phyloP scores from a whole-genome alignment of 108 stramenopile genomes.

The Nannochloropsis oceanica region DNA sequence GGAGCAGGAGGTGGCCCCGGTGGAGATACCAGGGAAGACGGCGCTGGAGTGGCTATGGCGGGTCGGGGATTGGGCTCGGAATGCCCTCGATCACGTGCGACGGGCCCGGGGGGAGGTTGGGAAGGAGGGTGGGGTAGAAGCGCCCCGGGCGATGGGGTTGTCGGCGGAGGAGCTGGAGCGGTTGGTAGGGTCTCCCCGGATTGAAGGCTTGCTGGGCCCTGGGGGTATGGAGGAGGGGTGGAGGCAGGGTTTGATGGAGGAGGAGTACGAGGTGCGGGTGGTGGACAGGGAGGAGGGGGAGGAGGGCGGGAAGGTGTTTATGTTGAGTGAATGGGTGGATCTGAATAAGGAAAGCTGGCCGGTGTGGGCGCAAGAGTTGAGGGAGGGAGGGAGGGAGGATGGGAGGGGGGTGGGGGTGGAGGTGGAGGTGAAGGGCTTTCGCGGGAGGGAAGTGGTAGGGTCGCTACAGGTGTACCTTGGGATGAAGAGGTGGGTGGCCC shows the following conservation, averaged over 20 bases:
- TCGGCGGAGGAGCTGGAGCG: background rate
- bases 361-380: background rate
- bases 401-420: background rate
- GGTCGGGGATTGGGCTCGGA: background rate
- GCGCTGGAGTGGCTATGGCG: background rate
- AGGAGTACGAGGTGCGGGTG: background rate
- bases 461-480: background rate
- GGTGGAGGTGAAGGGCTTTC: background rate
- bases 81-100: background rate
- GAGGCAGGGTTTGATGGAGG: background rate
- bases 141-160: background rate
- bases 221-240: background rate
- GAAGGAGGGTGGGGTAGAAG: background rate
- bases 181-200: background rate
- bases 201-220: background rate
- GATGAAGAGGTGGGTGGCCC: background rate
- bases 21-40: background rate
- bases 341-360: background rate
- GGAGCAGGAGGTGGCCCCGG: background rate
- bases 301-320: background rate
- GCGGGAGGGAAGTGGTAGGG: background rate
- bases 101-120: background rate
- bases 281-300: background rate
- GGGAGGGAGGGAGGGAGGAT: background rate
- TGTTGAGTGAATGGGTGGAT: background rate